Conservation (phyloP, 2,329 filamentous ascomycete genomes). For the Aspergillus piperis region DNA sequence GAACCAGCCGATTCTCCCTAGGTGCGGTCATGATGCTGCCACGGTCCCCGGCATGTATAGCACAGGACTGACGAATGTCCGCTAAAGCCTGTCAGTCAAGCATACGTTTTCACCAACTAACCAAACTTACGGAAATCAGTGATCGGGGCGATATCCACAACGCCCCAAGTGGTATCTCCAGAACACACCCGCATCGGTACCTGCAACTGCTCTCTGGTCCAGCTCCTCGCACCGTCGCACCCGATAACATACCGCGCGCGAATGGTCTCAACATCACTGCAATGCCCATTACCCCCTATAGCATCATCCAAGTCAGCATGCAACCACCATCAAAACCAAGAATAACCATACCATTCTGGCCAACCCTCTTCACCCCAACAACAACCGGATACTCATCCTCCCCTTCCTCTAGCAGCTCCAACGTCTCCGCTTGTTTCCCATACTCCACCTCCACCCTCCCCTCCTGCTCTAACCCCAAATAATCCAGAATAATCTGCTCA, state of each 20-base stretch:
- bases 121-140: constrained; percentile 34
- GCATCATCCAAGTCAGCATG: neutral
- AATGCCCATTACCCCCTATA: neutral
- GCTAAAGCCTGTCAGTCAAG: constrained; percentile 5
- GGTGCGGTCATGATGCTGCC: constrained; percentile 22
- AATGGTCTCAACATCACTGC: constrained; percentile 35
- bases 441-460: constrained; percentile 9
- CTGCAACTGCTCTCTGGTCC: constrained; percentile 61
- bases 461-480: neutral
- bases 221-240: constrained; percentile 68
- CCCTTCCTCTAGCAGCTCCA: neutral
- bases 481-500: constrained; percentile 18
- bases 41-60: constrained; percentile 11
- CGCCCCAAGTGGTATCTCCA: constrained; percentile 49
- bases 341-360: neutral
- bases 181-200: constrained; percentile 59
- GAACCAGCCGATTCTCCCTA: constrained; percentile 20
- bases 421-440: constrained; percentile 6
- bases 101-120: neutral
- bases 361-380: neutral
- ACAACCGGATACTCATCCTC: constrained; percentile 2
- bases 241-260: constrained; percentile 67
- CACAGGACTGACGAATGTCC: constrained; percentile 21
- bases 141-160: constrained; percentile 54
- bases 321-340: neutral